phyloP scores from a whole-genome alignment of 495 filamentous ascomycete species.

The Haplographium delicatum region DNA sequence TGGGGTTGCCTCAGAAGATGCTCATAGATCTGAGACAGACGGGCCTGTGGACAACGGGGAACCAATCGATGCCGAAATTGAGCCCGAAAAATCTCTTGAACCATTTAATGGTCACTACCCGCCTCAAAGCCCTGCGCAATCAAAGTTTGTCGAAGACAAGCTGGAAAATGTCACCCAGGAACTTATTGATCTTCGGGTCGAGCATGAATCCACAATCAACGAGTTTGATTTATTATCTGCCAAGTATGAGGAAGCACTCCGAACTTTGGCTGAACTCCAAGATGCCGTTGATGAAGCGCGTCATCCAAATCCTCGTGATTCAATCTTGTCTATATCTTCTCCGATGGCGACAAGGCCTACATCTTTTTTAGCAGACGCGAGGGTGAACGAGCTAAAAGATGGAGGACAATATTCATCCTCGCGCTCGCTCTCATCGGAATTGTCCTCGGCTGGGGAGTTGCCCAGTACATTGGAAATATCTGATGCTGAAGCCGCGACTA shows the following conservation, averaged over 20 bases:
- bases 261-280: conserved; percentile 74
- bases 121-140: conserved; percentile 58
- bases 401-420: conserved; percentile 80
- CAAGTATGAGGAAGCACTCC: conserved; percentile 88
- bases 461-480: conserved; percentile 59
- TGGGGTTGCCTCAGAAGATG: conserved; percentile 4
- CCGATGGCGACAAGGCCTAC: conserved; percentile 57
- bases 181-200: conserved; percentile 80
- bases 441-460: conserved; percentile 87
- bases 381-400: conserved; percentile 68
- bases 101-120: conserved; percentile 8
- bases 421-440: conserved; percentile 90
- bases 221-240: conserved; percentile 78
- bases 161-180: conserved; percentile 89
- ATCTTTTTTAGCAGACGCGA: conserved; percentile 90
- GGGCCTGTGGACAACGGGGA: conserved; percentile 26
- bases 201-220: conserved; percentile 77
- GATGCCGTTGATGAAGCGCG: conserved; percentile 80
- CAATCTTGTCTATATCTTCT: conserved; percentile 49
- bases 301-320: conserved; percentile 54
- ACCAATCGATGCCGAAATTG: conserved; percentile 23
- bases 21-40: conserved; percentile 16
- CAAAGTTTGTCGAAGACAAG: conserved; percentile 84
- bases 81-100: conserved; percentile 12
- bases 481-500: conserved; percentile 45